phyloP scores from a whole-genome alignment of 441 rosid species.

The Erodium chrysanthum region DNA sequence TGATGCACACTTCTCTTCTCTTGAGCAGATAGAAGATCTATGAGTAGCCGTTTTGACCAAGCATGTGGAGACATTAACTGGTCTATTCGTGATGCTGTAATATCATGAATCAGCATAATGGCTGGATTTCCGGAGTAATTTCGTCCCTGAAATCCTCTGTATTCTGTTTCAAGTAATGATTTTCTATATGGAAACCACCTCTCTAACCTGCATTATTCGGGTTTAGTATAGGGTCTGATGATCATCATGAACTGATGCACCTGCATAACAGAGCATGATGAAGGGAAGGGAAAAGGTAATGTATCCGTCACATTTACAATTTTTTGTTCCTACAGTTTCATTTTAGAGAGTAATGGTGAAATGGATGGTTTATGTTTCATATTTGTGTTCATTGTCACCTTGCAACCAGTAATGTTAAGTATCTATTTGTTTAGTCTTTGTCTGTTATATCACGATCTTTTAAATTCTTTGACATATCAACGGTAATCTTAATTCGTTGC shows the following conservation, averaged over 20 bases:
- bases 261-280: background rate
- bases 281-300: background rate
- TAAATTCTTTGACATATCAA: too few species aligned
- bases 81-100: background rate
- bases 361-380: background rate
- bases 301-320: background rate
- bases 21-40: constrained; percentile 42
- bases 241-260: background rate
- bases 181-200: background rate
- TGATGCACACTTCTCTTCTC: constrained; percentile 39
- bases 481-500: background rate
- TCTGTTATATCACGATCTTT: too few species aligned
- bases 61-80: constrained; percentile 13
- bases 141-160: background rate
- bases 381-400: background rate
- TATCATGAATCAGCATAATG: background rate
- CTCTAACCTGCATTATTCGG: background rate
- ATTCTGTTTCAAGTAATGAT: background rate
- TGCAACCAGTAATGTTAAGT: background rate
- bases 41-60: constrained; percentile 19
- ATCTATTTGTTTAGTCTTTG: background rate
- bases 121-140: background rate
- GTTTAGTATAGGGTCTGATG: background rate
- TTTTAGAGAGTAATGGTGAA: too few species aligned
- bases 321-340: too few species aligned